phyloP scores from a whole-genome alignment of 352 stramenopile genomes.

The Phytopythium sindhum region DNA sequence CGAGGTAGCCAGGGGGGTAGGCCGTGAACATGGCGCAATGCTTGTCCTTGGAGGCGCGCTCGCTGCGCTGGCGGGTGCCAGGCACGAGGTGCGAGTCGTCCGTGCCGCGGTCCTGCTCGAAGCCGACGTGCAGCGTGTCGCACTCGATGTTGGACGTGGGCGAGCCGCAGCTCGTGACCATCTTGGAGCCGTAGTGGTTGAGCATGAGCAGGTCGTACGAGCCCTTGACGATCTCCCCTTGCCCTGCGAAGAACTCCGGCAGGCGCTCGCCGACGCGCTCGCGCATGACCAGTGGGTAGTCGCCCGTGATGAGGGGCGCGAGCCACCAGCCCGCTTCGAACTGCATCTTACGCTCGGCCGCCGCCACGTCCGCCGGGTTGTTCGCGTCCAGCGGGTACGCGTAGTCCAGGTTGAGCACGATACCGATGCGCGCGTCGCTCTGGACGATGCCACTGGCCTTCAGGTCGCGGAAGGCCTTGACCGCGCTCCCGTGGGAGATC shows the following conservation, averaged over 20 bases:
- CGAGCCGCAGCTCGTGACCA: constrained; percentile 30
- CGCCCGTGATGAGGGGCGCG: constrained; percentile 77
- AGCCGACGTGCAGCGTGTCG: constrained; percentile 20
- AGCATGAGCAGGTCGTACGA: constrained; percentile 90
- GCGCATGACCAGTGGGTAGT: constrained; percentile 89
- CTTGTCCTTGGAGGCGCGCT: constrained; percentile 8
- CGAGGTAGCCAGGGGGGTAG: constrained; percentile 35
- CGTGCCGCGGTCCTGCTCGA: constrained; percentile 25
- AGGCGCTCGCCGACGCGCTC: constrained; percentile 63
- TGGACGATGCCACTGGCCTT: constrained; percentile 34
- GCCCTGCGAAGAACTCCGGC: constrained; percentile 71
- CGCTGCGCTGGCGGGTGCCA: constrained; percentile 11
- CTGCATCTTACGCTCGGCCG: constrained; percentile 68
- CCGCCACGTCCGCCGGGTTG: constrained; percentile 26
- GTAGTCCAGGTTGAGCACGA: constrained; percentile 80
- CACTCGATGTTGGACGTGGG: constrained; percentile 17
- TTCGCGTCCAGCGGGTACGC: constrained; percentile 60
- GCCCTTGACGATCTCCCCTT: constrained; percentile 51
- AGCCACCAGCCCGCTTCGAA: constrained; percentile 89
- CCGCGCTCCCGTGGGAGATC: constrained; percentile 76
- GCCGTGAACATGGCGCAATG: constrained; percentile 23
- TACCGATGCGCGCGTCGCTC: constrained; percentile 72
- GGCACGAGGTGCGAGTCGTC: constrained; percentile 37
- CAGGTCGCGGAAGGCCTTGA: constrained; percentile 67
- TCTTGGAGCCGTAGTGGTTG: constrained; percentile 86